These are phyloP conservation scores for Triangularia verruculosa DNA, from an alignment of 2,329 filamentous ascomycete genomes.

Conservation along the genomic window DNA sequence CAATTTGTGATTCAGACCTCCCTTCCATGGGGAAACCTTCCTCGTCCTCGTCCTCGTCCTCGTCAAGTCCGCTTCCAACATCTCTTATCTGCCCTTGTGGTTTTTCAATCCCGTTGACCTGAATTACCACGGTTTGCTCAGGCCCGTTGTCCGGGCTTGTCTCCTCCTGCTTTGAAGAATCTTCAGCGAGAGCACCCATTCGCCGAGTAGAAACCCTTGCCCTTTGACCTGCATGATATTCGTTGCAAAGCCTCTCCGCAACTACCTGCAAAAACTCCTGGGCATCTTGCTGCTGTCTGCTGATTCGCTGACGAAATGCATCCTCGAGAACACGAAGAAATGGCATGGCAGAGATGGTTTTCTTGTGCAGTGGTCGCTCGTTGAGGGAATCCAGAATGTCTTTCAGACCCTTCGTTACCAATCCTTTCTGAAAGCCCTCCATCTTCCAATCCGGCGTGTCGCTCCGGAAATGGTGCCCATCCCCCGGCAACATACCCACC, in stretches of 20 bases:
- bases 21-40: constrained; percentile 90
- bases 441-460: constrained; percentile 57
- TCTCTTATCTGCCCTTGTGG: background rate
- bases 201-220: constrained; percentile 60
- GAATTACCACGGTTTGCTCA: background rate
- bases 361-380: constrained; percentile 87
- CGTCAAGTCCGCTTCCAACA: constrained; percentile 9
- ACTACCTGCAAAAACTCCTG: constrained; percentile 96
- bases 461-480: constrained; percentile 21
- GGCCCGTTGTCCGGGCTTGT: no score
- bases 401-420: constrained; percentile 85
- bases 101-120: background rate
- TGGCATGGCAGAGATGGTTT: constrained; percentile 82
- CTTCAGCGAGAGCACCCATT: constrained; percentile 25
- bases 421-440: constrained; percentile 70
- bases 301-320: constrained; percentile 87
- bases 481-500: constrained; percentile 5
- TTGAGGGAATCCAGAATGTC: constrained; percentile 90
- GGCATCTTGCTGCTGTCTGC: constrained; percentile 92
- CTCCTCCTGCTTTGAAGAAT: background rate
- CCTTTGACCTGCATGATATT: constrained; percentile 81
- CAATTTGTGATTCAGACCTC: constrained; percentile 87
- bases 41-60: constrained; percentile 39
- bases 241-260: constrained; percentile 85
- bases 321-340: constrained; percentile 82